Conservation (phyloP, 2,329 filamentous ascomycete genomes). For the Microcera coccophila region DNA sequence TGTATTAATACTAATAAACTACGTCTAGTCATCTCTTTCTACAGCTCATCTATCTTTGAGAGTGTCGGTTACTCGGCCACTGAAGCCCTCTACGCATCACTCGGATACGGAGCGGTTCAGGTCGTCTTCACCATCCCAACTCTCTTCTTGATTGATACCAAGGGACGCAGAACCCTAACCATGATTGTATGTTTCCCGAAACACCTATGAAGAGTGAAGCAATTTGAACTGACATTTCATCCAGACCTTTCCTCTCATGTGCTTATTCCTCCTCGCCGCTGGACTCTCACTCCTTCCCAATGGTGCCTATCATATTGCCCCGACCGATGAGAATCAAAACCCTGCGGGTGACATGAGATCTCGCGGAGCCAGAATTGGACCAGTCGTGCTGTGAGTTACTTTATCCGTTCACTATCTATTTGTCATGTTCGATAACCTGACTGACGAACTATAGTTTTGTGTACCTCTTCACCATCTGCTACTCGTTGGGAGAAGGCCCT, state of each 20-base stretch:
- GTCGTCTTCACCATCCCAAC: slow-evolving; percentile 28
- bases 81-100: slow-evolving; percentile 44
- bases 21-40: slow-evolving; percentile 52
- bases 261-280: slow-evolving; percentile 25
- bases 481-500: slow-evolving; percentile 51
- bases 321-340: no score
- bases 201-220: no score
- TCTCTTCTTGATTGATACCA: slow-evolving; percentile 29
- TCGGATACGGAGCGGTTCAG: slow-evolving; percentile 49
- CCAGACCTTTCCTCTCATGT: slow-evolving; percentile 29
- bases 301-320: no score
- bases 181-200: no score
- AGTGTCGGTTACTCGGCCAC: slow-evolving; percentile 51
- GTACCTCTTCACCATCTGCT: slow-evolving; percentile 28
- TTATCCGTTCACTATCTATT: no score
- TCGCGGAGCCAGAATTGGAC: no score
- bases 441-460: no score
- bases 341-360: no score
- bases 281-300: slow-evolving; percentile 20
- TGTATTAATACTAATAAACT: neutral
- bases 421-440: no score
- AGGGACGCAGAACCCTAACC: slow-evolving; percentile 21
- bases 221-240: no score
- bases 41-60: slow-evolving; percentile 57
- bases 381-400: no score